These are phyloP conservation scores for Avena insularis DNA, from an alignment of 176 grass and related monocot species.

Conservation along the genomic window DNA sequence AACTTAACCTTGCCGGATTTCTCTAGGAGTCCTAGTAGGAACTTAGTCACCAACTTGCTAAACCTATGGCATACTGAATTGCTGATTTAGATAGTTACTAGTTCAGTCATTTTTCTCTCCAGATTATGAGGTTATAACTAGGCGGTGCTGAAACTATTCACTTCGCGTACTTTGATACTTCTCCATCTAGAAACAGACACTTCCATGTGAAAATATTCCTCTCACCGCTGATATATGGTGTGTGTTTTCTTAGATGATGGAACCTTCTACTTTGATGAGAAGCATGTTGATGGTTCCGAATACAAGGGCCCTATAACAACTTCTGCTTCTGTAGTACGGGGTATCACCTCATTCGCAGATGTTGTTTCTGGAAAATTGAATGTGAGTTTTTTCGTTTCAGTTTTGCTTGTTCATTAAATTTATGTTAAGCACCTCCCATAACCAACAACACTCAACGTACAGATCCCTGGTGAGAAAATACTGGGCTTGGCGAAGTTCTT, in stretches of 20 bases:
- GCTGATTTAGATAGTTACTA: not conserved
- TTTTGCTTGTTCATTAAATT: constrained; percentile 29
- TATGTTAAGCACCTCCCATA: constrained; percentile 26
- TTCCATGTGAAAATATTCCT: constrained; percentile 7
- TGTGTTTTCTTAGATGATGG: constrained; percentile 70
- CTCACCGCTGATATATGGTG: constrained; percentile 23
- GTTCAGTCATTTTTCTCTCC: not conserved
- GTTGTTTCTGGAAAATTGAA: constrained; percentile 82
- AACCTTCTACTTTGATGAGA: constrained; percentile 94
- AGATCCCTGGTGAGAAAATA: constrained; percentile 90
- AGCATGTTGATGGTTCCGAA: constrained; percentile 77
- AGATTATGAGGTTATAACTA: not conserved
- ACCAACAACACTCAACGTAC: constrained; percentile 39
- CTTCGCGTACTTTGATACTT: constrained; percentile 6
- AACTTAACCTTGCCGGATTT: not conserved
- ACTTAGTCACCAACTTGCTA: constrained; percentile 1
- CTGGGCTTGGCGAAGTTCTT: constrained; percentile 90
- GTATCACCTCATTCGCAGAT: constrained; percentile 70
- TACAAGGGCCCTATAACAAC: constrained; percentile 90
- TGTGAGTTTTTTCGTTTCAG: constrained; percentile 47
- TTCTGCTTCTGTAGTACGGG: constrained; percentile 83
- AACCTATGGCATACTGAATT: not conserved
- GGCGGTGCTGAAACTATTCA: not conserved
- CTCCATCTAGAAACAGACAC: not conserved
- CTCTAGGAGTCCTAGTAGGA: not conserved